phyloP scores from a whole-genome alignment of 2,329 filamentous ascomycete species.

The Lachnellula cervina region DNA sequence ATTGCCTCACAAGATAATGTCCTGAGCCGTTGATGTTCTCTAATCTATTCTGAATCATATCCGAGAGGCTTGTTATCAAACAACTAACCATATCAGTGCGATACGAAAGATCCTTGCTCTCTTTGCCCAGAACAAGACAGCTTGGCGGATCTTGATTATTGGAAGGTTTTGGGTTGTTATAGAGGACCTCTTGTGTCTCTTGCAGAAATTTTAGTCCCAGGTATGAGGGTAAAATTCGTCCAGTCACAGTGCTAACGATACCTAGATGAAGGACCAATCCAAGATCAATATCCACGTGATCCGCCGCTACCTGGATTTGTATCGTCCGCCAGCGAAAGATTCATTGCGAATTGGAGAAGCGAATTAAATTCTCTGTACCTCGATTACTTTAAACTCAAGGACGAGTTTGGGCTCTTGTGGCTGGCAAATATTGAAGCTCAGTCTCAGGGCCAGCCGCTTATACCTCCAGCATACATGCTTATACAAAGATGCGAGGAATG shows the following conservation, averaged over 20 bases:
- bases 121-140: constrained; percentile 1
- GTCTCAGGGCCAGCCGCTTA: not conserved
- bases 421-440: not conserved
- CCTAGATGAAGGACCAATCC: not conserved
- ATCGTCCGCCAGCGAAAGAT: not conserved
- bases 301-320: not conserved
- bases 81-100: not conserved
- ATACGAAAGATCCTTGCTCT: not conserved
- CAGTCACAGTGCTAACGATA: not conserved
- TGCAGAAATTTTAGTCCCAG: not conserved
- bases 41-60: too few species aligned
- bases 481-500: not conserved
- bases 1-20: too few species aligned
- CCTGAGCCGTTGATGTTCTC: too few species aligned
- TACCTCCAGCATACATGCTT: not conserved
- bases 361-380: not conserved
- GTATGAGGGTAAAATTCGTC: not conserved
- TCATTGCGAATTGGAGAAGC: not conserved
- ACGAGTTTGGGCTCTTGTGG: not conserved
- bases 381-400: not conserved
- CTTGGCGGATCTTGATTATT: not conserved
- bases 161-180: constrained; percentile 1
- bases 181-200: not conserved
- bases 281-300: not conserved
- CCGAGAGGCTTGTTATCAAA: not conserved